These are phyloP conservation scores for Skeletonema tropicum DNA, from an alignment of 108 stramenopile species.

Conservation along the genomic window DNA sequence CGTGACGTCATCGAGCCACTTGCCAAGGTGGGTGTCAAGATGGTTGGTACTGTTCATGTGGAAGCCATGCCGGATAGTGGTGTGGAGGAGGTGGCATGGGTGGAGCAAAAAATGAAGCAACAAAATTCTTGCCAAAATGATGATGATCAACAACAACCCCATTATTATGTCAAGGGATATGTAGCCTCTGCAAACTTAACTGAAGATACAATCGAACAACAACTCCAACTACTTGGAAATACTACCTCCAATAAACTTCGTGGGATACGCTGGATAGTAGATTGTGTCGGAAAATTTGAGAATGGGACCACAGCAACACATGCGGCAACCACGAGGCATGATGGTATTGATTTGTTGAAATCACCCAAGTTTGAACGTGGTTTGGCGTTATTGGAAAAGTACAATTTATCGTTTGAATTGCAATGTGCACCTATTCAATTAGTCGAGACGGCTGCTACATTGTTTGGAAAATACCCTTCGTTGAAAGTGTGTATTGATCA, in stretches of 20 bases:
- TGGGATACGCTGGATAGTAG: conserved; percentile 83
- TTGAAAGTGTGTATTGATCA: conserved; percentile 73
- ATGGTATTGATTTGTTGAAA: conserved; percentile 66
- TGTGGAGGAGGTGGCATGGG: conserved; percentile 61
- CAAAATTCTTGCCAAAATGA: too few relatives aligned
- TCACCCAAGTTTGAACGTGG: conserved; percentile 70
- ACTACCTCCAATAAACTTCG: conserved; percentile 37
- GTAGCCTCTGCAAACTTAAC: conserved; percentile 76
- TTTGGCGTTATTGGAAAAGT: conserved; percentile 56
- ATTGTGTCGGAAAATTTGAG: conserved; percentile 65
- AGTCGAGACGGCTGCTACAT: conserved; percentile 55
- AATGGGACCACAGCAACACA: conserved; percentile 64
- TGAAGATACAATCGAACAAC: conserved; percentile 45
- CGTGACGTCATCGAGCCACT: conserved; percentile 58
- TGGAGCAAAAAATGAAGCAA: conserved; percentile 43
- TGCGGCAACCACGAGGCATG: conserved; percentile 67
- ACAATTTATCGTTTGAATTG: conserved; percentile 71
- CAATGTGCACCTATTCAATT: conserved; percentile 84
- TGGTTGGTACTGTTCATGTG: conserved; percentile 68
- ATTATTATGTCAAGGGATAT: conserved; percentile 57
- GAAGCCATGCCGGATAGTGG: conserved; percentile 82
- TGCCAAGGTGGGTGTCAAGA: conserved; percentile 38
- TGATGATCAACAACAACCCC: too few relatives aligned
- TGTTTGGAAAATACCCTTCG: conserved; percentile 58
- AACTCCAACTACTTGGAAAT: conserved; percentile 40